Percentiles rank a stretch among this genome's conserved stretches.
Conservation (phyloP, 345 rosid genomes). For the Rubroshorea leprosula region DNA sequence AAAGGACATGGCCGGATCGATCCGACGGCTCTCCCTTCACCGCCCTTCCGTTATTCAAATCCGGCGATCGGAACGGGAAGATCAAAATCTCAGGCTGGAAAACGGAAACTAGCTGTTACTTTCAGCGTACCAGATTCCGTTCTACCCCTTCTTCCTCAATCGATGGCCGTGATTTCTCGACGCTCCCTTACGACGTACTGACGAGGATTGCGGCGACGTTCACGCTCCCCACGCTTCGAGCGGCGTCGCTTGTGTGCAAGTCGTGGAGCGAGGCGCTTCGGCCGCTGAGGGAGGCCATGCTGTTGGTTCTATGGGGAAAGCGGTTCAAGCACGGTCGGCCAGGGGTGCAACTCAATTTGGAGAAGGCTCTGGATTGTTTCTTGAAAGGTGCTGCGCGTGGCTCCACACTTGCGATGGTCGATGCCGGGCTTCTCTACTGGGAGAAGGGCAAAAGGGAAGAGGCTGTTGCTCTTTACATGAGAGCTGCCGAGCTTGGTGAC, state of each 20-base stretch:
- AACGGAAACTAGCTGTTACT: background rate
- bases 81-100: background rate
- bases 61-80: slow-evolving; percentile 12
- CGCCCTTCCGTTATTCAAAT: slow-evolving; percentile 20
- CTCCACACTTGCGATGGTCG: slow-evolving; percentile 95
- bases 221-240: slow-evolving; percentile 52
- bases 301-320: slow-evolving; percentile 70
- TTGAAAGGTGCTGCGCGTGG: slow-evolving; percentile 80
- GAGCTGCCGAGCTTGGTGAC: slow-evolving; percentile 81
- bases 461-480: slow-evolving; percentile 50
- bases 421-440: slow-evolving; percentile 88
- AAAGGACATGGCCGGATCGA: slow-evolving; percentile 48
- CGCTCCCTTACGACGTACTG: slow-evolving; percentile 67
- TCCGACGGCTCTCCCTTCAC: slow-evolving; percentile 37
- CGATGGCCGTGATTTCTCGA: slow-evolving; percentile 45
- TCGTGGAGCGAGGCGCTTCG: slow-evolving; percentile 80
- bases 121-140: slow-evolving; percentile 5
- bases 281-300: slow-evolving; percentile 84
- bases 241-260: slow-evolving; percentile 71
- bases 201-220: slow-evolving; percentile 59
- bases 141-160: slow-evolving; percentile 12
- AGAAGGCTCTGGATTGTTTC: slow-evolving; percentile 78
- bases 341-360: slow-evolving; percentile 52
- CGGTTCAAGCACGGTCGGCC: slow-evolving; percentile 81
- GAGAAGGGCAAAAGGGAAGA: slow-evolving; percentile 53